Evolutionary conservation across 495 filamentous ascomycete species (phyloP).

Genomic region (Tuber melanosporum): DNA sequence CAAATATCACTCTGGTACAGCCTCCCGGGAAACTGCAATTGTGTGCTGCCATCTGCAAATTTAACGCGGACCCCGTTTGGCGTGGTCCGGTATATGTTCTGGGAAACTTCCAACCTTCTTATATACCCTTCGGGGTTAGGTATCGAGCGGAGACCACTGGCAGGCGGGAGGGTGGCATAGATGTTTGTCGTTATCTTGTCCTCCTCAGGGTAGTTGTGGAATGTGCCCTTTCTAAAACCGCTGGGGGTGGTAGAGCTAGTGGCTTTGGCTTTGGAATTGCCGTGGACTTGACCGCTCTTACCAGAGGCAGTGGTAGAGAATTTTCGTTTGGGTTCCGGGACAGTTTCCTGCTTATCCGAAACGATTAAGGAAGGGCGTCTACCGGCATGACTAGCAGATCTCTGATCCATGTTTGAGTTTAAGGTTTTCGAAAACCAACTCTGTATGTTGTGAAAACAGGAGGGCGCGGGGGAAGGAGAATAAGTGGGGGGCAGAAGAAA

Average conservation of each 20-base stretch:
- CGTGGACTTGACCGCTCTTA: background rate
- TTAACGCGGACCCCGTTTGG: background rate
- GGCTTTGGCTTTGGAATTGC: background rate
- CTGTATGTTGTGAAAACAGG: background rate
- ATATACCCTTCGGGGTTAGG: background rate
- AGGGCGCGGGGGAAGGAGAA: too few species aligned
- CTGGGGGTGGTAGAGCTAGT: background rate
- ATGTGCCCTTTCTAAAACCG: background rate
- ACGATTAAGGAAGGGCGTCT: background rate
- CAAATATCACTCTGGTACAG: background rate
- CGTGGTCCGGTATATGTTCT: background rate
- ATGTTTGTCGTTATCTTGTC: background rate
- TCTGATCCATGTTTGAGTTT: background rate
- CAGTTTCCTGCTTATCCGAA: background rate
- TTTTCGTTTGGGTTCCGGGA: background rate
- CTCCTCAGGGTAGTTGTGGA: background rate
- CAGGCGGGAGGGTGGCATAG: background rate
- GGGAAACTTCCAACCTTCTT: background rate
- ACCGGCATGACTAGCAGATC: background rate
- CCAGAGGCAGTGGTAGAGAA: background rate
- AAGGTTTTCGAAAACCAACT: background rate
- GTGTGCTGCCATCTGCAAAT: background rate
- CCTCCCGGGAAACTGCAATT: background rate
- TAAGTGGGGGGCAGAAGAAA: background rate
- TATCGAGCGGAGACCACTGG: rapidly evolving